phyloP scores from a whole-genome alignment of 2,329 filamentous ascomycete species.

The Aspergillus oerlinghausenensis region DNA sequence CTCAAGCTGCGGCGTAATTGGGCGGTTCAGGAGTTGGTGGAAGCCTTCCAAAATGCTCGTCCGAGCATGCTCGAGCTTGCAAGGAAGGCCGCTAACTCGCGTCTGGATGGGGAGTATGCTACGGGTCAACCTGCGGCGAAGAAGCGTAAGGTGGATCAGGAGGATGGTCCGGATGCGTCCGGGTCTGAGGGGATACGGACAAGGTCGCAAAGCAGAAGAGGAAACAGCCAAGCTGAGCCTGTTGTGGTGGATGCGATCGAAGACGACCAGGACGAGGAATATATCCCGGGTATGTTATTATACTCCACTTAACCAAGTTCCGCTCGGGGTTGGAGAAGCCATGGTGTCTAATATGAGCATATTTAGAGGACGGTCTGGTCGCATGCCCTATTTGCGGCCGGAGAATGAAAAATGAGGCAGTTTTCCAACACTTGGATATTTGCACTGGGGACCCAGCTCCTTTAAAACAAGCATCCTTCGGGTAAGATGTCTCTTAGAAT shows the following conservation, averaged over 20 bases:
- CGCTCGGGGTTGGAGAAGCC: background rate
- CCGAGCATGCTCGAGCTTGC: slow-evolving; percentile 62
- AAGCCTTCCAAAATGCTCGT: slow-evolving; percentile 67
- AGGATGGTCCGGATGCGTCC: slow-evolving; percentile 31
- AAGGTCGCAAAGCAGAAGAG: slow-evolving; percentile 28
- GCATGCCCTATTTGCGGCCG: slow-evolving; percentile 76
- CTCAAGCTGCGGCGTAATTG: slow-evolving; percentile 79
- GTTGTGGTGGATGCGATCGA: slow-evolving; percentile 29
- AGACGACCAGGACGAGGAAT: slow-evolving; percentile 40
- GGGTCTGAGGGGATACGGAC: slow-evolving; percentile 29
- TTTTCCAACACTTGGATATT: slow-evolving; percentile 76
- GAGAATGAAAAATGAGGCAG: slow-evolving; percentile 72
- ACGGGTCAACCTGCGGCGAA: slow-evolving; percentile 25
- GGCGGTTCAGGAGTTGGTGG: slow-evolving; percentile 78
- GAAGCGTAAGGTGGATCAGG: slow-evolving; percentile 32
- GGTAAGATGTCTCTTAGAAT: slow-evolving; percentile 19
- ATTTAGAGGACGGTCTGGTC: slow-evolving; percentile 67
- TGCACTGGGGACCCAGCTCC: slow-evolving; percentile 41
- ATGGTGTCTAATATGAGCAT: slow-evolving; percentile 11
- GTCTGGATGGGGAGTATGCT: slow-evolving; percentile 45
- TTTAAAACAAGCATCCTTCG: slow-evolving; percentile 19
- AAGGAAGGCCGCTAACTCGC: slow-evolving; percentile 47
- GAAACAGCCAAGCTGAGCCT: slow-evolving; percentile 8
- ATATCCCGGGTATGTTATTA: slow-evolving; percentile 27
- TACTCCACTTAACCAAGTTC: background rate